Evolutionary conservation across 73 alveolate species (phyloP), one percentile per base, ranked within the genome.

Genomic region (Paramecium sonneborni): DNA sequence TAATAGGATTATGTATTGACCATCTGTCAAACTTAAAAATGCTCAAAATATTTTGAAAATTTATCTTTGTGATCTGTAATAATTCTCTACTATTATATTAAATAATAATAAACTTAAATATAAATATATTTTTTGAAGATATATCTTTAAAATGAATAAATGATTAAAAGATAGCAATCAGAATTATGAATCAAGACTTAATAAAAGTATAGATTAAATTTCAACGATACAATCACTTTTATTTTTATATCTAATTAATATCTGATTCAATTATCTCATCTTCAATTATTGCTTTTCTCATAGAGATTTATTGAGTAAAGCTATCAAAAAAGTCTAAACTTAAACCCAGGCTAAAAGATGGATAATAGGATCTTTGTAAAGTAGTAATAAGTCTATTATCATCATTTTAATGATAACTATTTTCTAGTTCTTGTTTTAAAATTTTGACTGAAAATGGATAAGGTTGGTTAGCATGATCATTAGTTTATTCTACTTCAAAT

Each of bases 381-480:
- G 84, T 23, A 30, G 32, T 52, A 14, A 62, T 62, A 4, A 26
- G 20, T 62, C 44, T 62, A 62, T 30, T 30, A 62, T 62, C 84
- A 21, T 62, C 84, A 62, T 62, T 62, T 62, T 62, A 62, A 62
- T 62, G 84, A 62, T 62, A 62, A 26, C 84, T 62, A 26, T 62
- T 62, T 62, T 62, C 84, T 79, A 79, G 6, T 23, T 44, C 72
- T 37, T 18, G 24, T 43, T 39, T 79, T 2, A 14, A 30, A 11
- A 21, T 79, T 43, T 79, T 79, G 9, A n/a, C 39, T 46, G 76
- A 41, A 72, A 79, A 79, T 21, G 41, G 55, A 79, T 79, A 79
- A 24, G 90, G 90, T 26, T 39, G 6, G 20, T 79, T 43, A 10
- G 74, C 74, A 39, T 37, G 32, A 43, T 79, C 90, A 8, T 12